Percentiles rank a stretch among this genome's conserved stretches.
Evolutionary conservation across 306 rosid genomes (phyloP).

Genomic region (Cucurbita ficifolia): DNA sequence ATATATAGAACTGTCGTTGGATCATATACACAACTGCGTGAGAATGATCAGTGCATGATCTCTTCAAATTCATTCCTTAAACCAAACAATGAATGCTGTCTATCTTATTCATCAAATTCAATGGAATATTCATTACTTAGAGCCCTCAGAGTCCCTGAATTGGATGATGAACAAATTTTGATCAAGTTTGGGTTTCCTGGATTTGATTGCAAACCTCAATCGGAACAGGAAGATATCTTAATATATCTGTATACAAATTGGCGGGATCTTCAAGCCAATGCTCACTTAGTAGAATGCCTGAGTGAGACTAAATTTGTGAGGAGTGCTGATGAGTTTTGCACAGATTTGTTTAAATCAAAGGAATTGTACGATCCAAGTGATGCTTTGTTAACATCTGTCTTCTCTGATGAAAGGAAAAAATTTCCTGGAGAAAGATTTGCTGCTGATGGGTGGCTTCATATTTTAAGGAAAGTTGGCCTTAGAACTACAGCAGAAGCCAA

Average conservation of each 20-base stretch:
- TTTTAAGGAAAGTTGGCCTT: constrained; percentile 76
- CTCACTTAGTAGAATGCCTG: constrained; percentile 50
- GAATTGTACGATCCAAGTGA: constrained; percentile 86
- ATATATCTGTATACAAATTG: constrained; percentile 66
- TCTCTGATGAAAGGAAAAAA: constrained; percentile 74
- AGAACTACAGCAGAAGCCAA: constrained; percentile 67
- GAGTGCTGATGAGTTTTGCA: constrained; percentile 76
- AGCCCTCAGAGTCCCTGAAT: constrained; percentile 69
- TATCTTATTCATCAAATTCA: constrained; percentile 56
- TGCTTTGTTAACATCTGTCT: constrained; percentile 69
- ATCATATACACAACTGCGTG: constrained; percentile 56
- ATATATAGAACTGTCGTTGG: constrained; percentile 83
- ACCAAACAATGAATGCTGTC: constrained; percentile 68
- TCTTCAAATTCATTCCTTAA: constrained; percentile 73
- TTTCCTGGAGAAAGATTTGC: constrained; percentile 95
- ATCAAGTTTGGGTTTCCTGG: constrained; percentile 77
- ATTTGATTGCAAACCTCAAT: constrained; percentile 55
- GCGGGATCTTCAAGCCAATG: constrained; percentile 77
- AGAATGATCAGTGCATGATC: constrained; percentile 68
- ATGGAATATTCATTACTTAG: constrained; percentile 56
- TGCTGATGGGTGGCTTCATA: constrained; percentile 77
- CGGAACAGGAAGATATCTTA: constrained; percentile 62
- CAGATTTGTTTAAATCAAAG: constrained; percentile 50
- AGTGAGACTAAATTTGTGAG: constrained; percentile 73
- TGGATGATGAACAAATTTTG: constrained; percentile 74